These are phyloP conservation scores for Rhododendron simsii DNA, from an alignment of 148 eudicot genomes.

Conservation along the genomic window DNA sequence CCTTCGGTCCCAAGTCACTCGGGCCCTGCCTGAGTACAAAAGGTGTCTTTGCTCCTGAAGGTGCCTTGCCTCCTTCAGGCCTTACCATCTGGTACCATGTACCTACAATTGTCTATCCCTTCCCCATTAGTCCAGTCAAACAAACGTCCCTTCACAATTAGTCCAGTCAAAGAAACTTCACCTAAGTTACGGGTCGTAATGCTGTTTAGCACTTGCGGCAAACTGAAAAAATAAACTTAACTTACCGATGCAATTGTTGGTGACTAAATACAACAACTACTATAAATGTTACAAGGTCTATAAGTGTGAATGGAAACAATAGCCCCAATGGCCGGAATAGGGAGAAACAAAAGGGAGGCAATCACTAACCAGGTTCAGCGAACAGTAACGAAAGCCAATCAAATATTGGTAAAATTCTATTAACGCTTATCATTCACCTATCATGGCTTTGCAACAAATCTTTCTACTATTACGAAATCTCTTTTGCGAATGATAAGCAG, in stretches of 20 bases:
- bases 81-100: too few relatives aligned
- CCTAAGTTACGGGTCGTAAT: not conserved
- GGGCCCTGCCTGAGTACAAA: too few relatives aligned
- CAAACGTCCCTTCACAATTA: not conserved
- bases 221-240: not conserved
- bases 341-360: not conserved
- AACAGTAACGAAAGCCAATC: not conserved
- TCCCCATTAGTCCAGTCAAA: not conserved
- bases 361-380: not conserved
- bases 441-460: not conserved
- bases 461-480: too few relatives aligned
- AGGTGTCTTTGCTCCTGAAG: too few relatives aligned
- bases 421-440: not conserved
- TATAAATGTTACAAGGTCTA: not conserved
- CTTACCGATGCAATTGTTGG: not conserved
- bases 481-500: not conserved
- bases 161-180: not conserved
- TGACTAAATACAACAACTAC: not conserved
- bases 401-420: not conserved
- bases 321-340: not conserved
- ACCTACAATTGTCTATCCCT: not conserved
- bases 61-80: too few relatives aligned
- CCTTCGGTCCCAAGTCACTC: too few relatives aligned
- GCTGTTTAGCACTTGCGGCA: not conserved
- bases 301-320: not conserved